A percentile compares a stretch with the other conserved stretches of the same genome.
phyloP scores from a whole-genome alignment of 2,329 filamentous ascomycete species.

The Ascochyta koolunga region DNA sequence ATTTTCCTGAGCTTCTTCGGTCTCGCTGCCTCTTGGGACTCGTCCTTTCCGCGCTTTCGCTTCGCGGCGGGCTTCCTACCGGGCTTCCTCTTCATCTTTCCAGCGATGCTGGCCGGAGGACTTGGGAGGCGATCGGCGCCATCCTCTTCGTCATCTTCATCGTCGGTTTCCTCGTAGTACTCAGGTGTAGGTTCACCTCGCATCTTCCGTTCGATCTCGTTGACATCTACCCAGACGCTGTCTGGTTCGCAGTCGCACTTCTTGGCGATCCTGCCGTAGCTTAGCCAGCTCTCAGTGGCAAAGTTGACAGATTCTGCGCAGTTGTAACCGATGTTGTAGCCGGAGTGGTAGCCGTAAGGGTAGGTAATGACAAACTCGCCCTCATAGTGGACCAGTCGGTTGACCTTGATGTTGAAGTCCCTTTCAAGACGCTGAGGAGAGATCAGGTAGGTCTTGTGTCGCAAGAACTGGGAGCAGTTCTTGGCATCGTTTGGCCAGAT shows the following conservation, averaged over 20 bases:
- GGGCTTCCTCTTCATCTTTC: slow-evolving; percentile 71
- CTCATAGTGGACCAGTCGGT: slow-evolving; percentile 92
- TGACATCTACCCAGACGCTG: slow-evolving; percentile 97
- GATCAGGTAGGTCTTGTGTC: slow-evolving; percentile 97
- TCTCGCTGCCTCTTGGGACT: slow-evolving; percentile 53
- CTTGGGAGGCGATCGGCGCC: slow-evolving; percentile 70
- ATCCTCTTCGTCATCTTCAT: slow-evolving; percentile 66
- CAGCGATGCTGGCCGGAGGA: slow-evolving; percentile 75
- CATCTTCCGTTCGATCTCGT: slow-evolving; percentile 92
- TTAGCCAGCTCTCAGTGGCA: slow-evolving; percentile 90
- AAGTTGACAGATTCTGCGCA: slow-evolving; percentile 99
- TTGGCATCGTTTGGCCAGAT: slow-evolving; percentile 96
- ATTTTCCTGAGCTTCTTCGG: slow-evolving; percentile 76
- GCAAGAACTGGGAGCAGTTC: slow-evolving; percentile 92
- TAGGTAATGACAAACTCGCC: slow-evolving; percentile 99
- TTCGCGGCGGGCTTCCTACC: slow-evolving; percentile 74
- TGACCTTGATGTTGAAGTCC: slow-evolving; percentile 93
- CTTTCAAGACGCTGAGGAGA: slow-evolving; percentile 86
- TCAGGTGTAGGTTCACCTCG: slow-evolving; percentile 82
- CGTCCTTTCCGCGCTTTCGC: slow-evolving; percentile 54
- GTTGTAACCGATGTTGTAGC: slow-evolving; percentile 97
- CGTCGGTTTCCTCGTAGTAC: slow-evolving; percentile 79
- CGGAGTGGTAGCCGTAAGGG: slow-evolving; percentile 97
- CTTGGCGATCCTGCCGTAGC: slow-evolving; percentile 93
- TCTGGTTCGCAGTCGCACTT: slow-evolving; percentile 97